Conservation (phyloP, 164 flowering plant genomes). For the Litsea cubeba region DNA sequence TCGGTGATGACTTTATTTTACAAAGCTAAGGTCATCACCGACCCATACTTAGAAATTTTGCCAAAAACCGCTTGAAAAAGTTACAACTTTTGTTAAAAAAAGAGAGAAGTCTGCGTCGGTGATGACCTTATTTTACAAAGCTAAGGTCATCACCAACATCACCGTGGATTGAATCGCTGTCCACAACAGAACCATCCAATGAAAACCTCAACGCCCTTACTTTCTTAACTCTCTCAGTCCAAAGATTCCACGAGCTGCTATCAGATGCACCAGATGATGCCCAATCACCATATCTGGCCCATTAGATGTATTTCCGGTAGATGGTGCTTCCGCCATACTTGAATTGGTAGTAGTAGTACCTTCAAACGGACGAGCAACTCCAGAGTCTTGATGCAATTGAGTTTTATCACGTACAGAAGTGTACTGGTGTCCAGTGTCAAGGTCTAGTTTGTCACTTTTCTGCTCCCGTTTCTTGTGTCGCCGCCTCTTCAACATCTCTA, state of each 20-base stretch:
- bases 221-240: conserved; percentile 87
- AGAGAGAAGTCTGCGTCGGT: too few relatives aligned
- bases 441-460: conserved; percentile 13
- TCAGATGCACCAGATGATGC: conserved; percentile 16
- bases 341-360: conserved; percentile 15
- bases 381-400: conserved; percentile 11
- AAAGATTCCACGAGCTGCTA: conserved; percentile 54
- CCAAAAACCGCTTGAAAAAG: too few relatives aligned
- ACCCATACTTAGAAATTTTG: too few relatives aligned
- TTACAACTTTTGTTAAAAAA: too few relatives aligned
- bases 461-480: conserved; percentile 49
- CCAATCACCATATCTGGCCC: conserved; percentile 12
- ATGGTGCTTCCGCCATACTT: conserved; percentile 6
- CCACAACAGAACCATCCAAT: conserved; percentile 59
- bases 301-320: conserved; percentile 10
- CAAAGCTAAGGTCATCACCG: too few relatives aligned
- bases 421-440: conserved; percentile 4
- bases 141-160: too few relatives aligned
- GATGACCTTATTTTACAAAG: too few relatives aligned
- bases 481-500: conserved; percentile 49
- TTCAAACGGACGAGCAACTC: conserved; percentile 10
- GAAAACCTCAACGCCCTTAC: conserved; percentile 73
- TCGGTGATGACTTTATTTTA: too few relatives aligned
- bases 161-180: conserved; percentile 21
- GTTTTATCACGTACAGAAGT: conserved; percentile 14